phyloP scores from a whole-genome alignment of 1,139 yeast species.

The Kodamaea derodonti region DNA sequence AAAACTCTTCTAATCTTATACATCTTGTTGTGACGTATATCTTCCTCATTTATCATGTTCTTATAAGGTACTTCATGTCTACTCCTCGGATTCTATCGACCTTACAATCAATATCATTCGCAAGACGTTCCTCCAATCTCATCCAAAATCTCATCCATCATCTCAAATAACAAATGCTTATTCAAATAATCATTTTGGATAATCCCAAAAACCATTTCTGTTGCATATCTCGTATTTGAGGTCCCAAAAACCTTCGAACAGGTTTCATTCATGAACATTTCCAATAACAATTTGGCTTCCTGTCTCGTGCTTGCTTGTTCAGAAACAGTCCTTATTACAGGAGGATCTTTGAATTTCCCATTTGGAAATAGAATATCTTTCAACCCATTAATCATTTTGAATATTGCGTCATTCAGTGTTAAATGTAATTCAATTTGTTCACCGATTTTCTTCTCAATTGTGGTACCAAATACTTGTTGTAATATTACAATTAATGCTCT shows the following conservation, averaged over 20 bases:
- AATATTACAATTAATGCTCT: conserved; percentile 75
- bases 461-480: conserved; percentile 84
- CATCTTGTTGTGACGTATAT: too few species aligned
- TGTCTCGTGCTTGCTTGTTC: conserved; percentile 53
- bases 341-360: conserved; percentile 49
- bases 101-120: too few species aligned
- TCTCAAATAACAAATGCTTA: conserved; percentile 55
- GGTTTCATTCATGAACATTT: conserved; percentile 56
- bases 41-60: too few species aligned
- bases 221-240: conserved; percentile 61
- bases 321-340: conserved; percentile 40
- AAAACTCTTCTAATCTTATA: too few species aligned
- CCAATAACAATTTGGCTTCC: conserved; percentile 58
- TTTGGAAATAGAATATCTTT: conserved; percentile 62
- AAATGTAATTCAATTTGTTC: conserved; percentile 29
- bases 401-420: conserved; percentile 46
- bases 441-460: conserved; percentile 71
- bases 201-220: conserved; percentile 57
- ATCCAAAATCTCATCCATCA: conserved; percentile 49
- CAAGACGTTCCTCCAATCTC: too few species aligned
- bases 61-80: too few species aligned
- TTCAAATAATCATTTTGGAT: conserved; percentile 73
- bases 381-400: conserved; percentile 40
- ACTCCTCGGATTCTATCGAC: neutral
- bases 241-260: conserved; percentile 76